Evolutionary conservation across 23 red algal species (phyloP), one percentile per base, ranked within the genome.

Genomic region (Gracilaria gracilis): DNA sequence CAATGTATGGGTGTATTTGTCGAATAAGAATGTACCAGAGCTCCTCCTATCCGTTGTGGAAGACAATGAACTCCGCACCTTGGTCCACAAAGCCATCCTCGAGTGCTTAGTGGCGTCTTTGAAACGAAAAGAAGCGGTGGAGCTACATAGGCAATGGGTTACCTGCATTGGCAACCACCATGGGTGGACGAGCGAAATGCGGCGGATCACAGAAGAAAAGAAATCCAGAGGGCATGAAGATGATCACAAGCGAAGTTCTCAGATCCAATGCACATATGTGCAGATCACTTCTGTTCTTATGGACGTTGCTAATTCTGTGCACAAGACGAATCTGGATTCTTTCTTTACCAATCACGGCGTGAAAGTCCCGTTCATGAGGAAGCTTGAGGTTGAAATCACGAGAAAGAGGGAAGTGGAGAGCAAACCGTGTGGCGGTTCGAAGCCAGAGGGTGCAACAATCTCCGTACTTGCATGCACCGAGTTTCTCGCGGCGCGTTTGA

Each of bases 401-500:
- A 47, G 50, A 53, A 49, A 57, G 53, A 49, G 48, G 66, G 66
- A 86, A 5, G 47, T 0, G 38, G 37, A 67, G 13, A 38, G 13
- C 21, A 67, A 50, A 64, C 42, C 83, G 23, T 86, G 83, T 57
- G 83, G 83, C 11, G 83, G 83, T 40, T 65, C 83, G 23, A 86
- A 57, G 21, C 83, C 83, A 42, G 83, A 86, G 12, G 83, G 36
- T 11, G 3, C 34, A 53, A 67, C 67, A 44, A 46, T 86, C 21
- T 86, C 83, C 44, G 83, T 86, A 50, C 83, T 86, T 0, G 66
- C 83, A 27, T 69, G 67, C 55, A 65, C 65, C 35, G 83, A 86
- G 42, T 64, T 33, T 0, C 66, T 86, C 42, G 83, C 83, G 46
- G 83, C 83, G 23, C 61, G 46, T 36, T 21, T 86, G 61, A 40